These are phyloP conservation scores for Penicillium sp. DNA, from an alignment of 2,329 filamentous ascomycete species.

Conservation along the genomic window DNA sequence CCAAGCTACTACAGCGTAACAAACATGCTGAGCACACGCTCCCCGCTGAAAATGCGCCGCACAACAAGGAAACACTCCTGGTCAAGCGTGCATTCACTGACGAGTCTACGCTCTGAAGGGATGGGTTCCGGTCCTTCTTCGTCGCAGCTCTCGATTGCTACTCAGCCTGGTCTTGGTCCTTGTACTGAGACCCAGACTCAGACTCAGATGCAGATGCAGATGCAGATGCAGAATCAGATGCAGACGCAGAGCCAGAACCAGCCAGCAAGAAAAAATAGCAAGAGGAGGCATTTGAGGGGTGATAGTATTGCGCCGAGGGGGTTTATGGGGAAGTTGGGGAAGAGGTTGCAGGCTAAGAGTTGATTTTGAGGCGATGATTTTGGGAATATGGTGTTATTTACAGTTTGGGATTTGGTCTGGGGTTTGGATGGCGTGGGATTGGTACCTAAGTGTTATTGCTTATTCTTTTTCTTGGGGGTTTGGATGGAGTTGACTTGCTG, in stretches of 20 bases:
- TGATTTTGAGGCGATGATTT: too few species aligned
- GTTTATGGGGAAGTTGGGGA: constrained; percentile 28
- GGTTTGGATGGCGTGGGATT: too few species aligned
- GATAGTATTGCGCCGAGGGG: constrained; percentile 16
- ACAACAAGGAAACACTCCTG: constrained; percentile 29
- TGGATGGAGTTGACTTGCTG: too few species aligned
- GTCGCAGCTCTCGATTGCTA: constrained; percentile 3
- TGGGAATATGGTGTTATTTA: too few species aligned
- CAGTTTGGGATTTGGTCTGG: too few species aligned
- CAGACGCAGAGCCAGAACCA: too few species aligned
- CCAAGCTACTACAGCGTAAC: constrained; percentile 24
- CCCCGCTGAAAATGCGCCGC: constrained; percentile 23
- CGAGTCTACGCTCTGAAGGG: constrained; percentile 29
- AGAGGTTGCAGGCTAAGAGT: constrained; percentile 15
- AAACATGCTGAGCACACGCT: constrained; percentile 22
- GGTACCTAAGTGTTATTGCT: too few species aligned
- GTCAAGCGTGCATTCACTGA: constrained; percentile 28
- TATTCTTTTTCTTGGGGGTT: too few species aligned
- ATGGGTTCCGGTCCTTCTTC: constrained; percentile 17
- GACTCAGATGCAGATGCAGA: too few species aligned
- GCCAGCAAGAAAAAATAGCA: constrained; percentile 12
- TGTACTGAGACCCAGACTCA: constrained; percentile 6
- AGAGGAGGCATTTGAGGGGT: constrained; percentile 19
- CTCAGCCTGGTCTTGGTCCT: constrained; percentile 1
- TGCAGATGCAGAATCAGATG: too few species aligned